Percentiles rank a stretch among this genome's conserved stretches.
These are phyloP conservation scores for Hansenula anomala DNA, from an alignment of 1,139 yeast species.

Conservation along the genomic window DNA sequence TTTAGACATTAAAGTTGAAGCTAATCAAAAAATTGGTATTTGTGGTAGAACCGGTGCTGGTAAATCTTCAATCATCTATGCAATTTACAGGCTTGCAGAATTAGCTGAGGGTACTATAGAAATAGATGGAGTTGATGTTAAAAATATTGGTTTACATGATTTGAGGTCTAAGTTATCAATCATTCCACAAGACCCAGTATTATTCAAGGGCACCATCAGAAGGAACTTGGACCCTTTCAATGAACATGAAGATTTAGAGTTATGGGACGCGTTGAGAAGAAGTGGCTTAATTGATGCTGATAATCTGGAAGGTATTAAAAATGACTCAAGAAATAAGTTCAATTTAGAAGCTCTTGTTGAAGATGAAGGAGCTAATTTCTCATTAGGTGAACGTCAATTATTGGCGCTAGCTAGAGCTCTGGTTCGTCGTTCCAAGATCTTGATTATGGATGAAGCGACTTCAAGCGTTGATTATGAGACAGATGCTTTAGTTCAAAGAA, in stretches of 20 bases:
- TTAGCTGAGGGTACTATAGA: slow-evolving; percentile 34
- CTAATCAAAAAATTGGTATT: slow-evolving; percentile 45
- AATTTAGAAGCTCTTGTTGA: slow-evolving; percentile 59
- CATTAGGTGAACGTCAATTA: slow-evolving; percentile 70
- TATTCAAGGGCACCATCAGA: slow-evolving; percentile 46
- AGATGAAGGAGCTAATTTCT: slow-evolving; percentile 67
- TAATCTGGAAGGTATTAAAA: slow-evolving; percentile 17
- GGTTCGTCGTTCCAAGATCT: slow-evolving; percentile 55
- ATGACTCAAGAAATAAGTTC: slow-evolving; percentile 61
- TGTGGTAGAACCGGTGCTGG: slow-evolving; percentile 65
- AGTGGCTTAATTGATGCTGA: slow-evolving; percentile 48
- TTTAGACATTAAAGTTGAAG: slow-evolving; percentile 29
- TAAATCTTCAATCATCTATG: slow-evolving; percentile 51
- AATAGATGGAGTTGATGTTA: slow-evolving; percentile 46
- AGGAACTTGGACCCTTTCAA: slow-evolving; percentile 49
- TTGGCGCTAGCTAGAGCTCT: slow-evolving; percentile 70
- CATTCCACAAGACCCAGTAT: slow-evolving; percentile 57
- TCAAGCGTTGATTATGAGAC: slow-evolving; percentile 75
- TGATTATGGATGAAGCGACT: slow-evolving; percentile 75
- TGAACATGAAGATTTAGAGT: slow-evolving; percentile 34
- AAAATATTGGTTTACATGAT: slow-evolving; percentile 37
- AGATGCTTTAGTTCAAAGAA: slow-evolving; percentile 59
- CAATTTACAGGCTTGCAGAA: slow-evolving; percentile 45
- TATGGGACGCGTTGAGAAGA: too few species aligned
- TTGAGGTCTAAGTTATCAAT: slow-evolving; percentile 44